These are phyloP conservation scores for Dioscorea dumetorum DNA, from an alignment of 106 monocot genomes.

Conservation along the genomic window DNA sequence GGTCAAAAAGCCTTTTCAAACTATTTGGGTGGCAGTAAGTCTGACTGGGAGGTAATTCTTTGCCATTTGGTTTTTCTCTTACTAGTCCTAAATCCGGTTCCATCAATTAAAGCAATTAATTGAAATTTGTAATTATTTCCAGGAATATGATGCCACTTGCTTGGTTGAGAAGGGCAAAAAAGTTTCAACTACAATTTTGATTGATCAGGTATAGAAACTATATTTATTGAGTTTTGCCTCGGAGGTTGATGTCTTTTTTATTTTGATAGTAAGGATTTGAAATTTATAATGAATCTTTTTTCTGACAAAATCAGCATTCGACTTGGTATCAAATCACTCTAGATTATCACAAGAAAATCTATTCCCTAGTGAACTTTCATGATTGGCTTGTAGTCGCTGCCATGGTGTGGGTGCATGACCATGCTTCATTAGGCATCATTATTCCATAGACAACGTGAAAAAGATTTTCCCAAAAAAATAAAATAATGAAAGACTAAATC, in stretches of 20 bases:
- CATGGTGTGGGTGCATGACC: no score
- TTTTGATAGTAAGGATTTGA: no score
- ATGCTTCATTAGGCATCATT: no score
- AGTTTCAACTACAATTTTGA: constrained; percentile 65
- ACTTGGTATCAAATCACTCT: no score
- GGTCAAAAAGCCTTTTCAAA: constrained; percentile 96
- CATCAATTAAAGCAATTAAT: no score
- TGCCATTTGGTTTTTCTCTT: background rate
- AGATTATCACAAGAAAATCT: background rate
- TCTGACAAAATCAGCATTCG: background rate
- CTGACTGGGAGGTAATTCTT: constrained; percentile 77
- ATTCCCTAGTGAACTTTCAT: background rate
- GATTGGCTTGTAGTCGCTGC: no score
- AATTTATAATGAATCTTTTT: background rate
- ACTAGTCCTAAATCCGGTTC: background rate
- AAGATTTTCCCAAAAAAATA: no score
- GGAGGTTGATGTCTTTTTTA: no score
- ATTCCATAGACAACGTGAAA: no score
- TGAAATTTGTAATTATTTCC: constrained; percentile 7
- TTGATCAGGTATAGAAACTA: constrained; percentile 63
- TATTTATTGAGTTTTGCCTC: no score
- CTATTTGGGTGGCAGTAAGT: constrained; percentile 67
- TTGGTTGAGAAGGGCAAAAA: constrained; percentile 48
- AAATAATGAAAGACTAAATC: no score
- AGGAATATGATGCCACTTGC: constrained; percentile 96